A percentile compares a stretch with the other conserved stretches of the same genome.
These are phyloP conservation scores for Cercospora berteroae DNA, from an alignment of 2,329 filamentous ascomycete species.

Conservation along the genomic window DNA sequence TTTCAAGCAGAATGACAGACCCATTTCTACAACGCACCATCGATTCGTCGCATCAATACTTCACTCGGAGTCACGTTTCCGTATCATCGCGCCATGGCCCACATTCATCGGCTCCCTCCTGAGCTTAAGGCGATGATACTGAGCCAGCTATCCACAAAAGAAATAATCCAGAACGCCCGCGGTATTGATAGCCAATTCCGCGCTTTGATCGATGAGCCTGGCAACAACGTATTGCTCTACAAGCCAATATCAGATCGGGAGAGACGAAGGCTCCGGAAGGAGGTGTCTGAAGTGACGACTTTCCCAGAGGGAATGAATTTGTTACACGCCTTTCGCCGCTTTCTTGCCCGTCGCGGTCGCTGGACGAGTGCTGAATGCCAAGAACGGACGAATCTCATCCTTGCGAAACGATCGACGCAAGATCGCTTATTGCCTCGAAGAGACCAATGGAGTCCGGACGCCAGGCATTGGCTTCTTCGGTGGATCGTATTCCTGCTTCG, in stretches of 20 bases:
- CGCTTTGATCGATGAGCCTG: not conserved
- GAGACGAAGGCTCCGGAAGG: not conserved
- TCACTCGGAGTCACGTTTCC: not conserved
- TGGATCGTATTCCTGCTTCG: not conserved
- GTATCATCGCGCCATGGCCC: not conserved
- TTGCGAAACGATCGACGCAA: not conserved
- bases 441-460: not conserved
- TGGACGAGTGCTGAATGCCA: not conserved
- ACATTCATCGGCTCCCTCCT: not conserved
- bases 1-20: not conserved
- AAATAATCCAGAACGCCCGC: not conserved
- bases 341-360: not conserved
- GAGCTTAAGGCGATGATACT: not conserved
- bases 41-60: not conserved
- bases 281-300: not conserved
- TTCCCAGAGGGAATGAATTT: not conserved
- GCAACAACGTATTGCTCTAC: not conserved
- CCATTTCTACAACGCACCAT: not conserved
- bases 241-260: not conserved
- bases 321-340: not conserved
- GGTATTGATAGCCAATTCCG: not conserved
- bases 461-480: not conserved
- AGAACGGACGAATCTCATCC: not conserved
- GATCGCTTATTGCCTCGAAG: not conserved
- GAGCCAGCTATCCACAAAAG: not conserved